Base-by-base conservation (phyloP, 2,329 filamentous ascomycete genomes). In the Talaromyces pinophilus region DNA sequence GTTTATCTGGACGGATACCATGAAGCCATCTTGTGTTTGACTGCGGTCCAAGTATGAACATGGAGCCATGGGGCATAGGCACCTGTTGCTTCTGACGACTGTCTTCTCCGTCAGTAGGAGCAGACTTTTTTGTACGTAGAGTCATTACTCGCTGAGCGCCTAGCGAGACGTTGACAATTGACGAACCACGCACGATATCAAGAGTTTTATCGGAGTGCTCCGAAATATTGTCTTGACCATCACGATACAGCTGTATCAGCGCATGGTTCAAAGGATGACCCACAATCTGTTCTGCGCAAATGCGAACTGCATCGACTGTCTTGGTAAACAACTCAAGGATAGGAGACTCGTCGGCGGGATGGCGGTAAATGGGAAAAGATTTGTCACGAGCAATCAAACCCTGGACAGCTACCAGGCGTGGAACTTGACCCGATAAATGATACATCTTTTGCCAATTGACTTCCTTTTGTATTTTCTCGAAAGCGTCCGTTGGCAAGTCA, bases 181-280 rank as follows among this genome's bases (percentile, higher is more conserved):
- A 93, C 28, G 91, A 95, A 4, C 85, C 88, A 30, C 86, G 87
- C 13, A 88, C 88, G 65, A 99, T 95, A 76, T 99, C 95, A 28
- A 99, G 83, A 0, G 94, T 97, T 80, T 99, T 99, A 77, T 99
- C 95, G 46, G 92, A 96, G 75, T 99, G 95, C 75, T 99, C 95
- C 0, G 92, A 95, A 69, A 99, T 99, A 75, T 92, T 92, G 78
- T 99, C 95, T 59, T 87, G 88, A 2, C 94, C 92, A 71, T 86
- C 85, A n/a, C 95, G 91, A 74, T 99, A 99, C 66, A 93, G 86
- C 74, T 99, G 95, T 55, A 99, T 96, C 59, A 99, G 81, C 0
- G 89, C 93, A 75, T 99, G 95, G 73, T 99, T 99, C 50, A 99
- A 80, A 0, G 86, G 81, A 73, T 98, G 95, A 0, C 91, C 90